Evolutionary conservation across 768 basidiomycete genomes (phyloP).

Genomic region (Phaeotremella skinneri): DNA sequence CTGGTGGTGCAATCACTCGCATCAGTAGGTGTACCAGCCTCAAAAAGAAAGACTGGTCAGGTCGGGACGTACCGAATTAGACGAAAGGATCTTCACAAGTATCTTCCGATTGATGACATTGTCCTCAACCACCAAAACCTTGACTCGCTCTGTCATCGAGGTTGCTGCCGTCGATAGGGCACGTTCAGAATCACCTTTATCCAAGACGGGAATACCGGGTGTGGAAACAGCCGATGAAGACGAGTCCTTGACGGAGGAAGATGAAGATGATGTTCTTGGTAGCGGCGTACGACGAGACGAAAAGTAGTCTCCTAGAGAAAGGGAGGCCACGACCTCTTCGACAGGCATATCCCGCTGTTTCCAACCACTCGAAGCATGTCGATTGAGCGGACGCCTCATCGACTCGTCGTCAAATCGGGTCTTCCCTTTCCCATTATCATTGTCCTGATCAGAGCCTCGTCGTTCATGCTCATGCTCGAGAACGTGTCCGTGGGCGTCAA

Average conservation of each 20-base stretch:
- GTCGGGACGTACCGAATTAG: conserved; percentile 22
- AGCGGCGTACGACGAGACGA: conserved; percentile 8
- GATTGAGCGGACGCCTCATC: background rate
- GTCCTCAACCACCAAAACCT: conserved; percentile 47
- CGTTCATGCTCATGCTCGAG: background rate
- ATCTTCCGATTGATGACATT: conserved; percentile 41
- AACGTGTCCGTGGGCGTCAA: conserved; percentile 3
- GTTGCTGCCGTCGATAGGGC: background rate
- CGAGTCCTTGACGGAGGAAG: background rate
- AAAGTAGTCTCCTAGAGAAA: conserved; percentile 44
- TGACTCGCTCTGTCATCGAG: conserved; percentile 15
- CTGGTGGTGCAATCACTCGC: conserved; percentile 9
- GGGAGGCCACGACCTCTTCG: conserved; percentile 34
- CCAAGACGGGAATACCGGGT: background rate
- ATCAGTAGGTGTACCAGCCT: background rate
- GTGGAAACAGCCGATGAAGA: background rate
- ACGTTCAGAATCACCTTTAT: background rate
- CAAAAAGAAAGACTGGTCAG: no score
- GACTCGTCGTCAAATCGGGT: background rate
- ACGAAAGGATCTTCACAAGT: conserved; percentile 30
- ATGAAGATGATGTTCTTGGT: background rate
- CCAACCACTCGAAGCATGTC: conserved; percentile 9
- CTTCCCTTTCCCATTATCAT: background rate
- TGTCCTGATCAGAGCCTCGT: background rate
- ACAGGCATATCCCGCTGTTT: conserved; percentile 25